A percentile compares a stretch with the other conserved stretches of the same genome.
Evolutionary conservation across 1,139 yeast species (phyloP).

Genomic region (Pichia sp.): DNA sequence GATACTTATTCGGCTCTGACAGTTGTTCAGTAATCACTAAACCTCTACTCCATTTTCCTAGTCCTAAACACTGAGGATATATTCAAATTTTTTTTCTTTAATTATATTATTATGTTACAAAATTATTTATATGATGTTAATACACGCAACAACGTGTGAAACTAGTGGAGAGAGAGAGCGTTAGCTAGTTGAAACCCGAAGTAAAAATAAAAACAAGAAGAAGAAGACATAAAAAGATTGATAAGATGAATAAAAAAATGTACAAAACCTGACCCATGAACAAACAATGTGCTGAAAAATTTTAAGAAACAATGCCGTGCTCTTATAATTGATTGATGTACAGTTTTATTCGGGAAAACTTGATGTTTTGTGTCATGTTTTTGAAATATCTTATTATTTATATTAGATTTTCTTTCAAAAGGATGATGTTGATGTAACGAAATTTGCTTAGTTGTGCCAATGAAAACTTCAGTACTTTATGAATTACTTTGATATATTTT

Average conservation of each 20-base stretch:
- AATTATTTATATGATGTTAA: not conserved
- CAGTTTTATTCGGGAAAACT: conserved; percentile 10
- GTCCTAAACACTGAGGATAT: not conserved
- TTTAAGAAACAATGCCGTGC: not conserved
- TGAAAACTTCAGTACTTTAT: not conserved
- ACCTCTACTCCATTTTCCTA: too few relatives aligned
- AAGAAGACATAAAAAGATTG: not conserved
- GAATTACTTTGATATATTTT: not conserved
- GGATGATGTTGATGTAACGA: not conserved
- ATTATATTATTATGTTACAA: conserved; percentile 4
- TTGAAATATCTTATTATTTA: not conserved
- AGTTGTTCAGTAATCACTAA: too few relatives aligned
- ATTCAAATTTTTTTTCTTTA: not conserved
- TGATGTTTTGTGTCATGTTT: not conserved
- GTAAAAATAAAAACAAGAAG: conserved; percentile 2
- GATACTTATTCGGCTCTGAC: too few relatives aligned
- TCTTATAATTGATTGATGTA: not conserved
- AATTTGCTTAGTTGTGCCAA: not conserved
- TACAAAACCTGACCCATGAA: not conserved
- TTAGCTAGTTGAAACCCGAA: conserved; percentile 4
- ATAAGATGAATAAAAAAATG: conserved; percentile 1
- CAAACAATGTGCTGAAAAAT: not conserved
- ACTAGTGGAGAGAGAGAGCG: not conserved
- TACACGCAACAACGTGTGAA: not conserved
- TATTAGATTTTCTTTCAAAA: not conserved